These are phyloP conservation scores for Zymoseptoria pseudotritici DNA, from an alignment of 2,329 filamentous ascomycete species.

Conservation along the genomic window DNA sequence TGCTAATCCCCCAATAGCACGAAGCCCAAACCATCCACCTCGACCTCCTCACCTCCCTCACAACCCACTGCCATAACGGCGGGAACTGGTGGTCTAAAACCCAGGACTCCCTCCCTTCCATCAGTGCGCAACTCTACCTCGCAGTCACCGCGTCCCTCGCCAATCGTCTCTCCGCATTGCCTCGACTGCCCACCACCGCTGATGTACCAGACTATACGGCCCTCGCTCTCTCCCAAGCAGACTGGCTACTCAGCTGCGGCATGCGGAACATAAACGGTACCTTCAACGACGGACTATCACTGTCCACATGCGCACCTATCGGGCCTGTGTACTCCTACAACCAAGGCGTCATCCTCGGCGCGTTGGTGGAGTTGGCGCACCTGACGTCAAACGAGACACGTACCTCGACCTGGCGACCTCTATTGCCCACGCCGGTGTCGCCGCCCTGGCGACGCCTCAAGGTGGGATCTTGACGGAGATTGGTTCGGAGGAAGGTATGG, in stretches of 20 bases:
- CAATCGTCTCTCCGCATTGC: slow-evolving; percentile 34
- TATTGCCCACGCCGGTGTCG: slow-evolving; percentile 34
- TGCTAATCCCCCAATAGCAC: slow-evolving; percentile 35
- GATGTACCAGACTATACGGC: slow-evolving; percentile 31
- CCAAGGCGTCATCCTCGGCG: slow-evolving; percentile 55
- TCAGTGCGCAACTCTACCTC: slow-evolving; percentile 50
- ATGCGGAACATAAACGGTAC: slow-evolving; percentile 43
- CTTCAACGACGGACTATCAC: slow-evolving; percentile 47
- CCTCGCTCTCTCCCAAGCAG: slow-evolving; percentile 41
- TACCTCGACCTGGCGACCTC: slow-evolving; percentile 28
- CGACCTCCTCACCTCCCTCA: slow-evolving; percentile 43
- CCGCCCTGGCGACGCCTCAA: slow-evolving; percentile 25
- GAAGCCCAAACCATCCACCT: slow-evolving; percentile 39
- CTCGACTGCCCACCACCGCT: background rate
- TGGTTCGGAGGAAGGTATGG: slow-evolving; percentile 20
- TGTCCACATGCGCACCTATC: slow-evolving; percentile 37
- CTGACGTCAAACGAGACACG: slow-evolving; percentile 29
- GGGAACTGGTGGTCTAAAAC: slow-evolving; percentile 40
- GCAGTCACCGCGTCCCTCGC: slow-evolving; percentile 47
- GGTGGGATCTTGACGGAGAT: slow-evolving; percentile 34
- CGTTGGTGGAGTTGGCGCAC: slow-evolving; percentile 45
- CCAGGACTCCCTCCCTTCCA: slow-evolving; percentile 41
- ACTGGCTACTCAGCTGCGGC: slow-evolving; percentile 44
- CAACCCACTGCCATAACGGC: slow-evolving; percentile 38
- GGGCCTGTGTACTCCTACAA: slow-evolving; percentile 47